phyloP scores from a whole-genome alignment of 192 early-diverging fungal genomes.

The Pilaira anomala region DNA sequence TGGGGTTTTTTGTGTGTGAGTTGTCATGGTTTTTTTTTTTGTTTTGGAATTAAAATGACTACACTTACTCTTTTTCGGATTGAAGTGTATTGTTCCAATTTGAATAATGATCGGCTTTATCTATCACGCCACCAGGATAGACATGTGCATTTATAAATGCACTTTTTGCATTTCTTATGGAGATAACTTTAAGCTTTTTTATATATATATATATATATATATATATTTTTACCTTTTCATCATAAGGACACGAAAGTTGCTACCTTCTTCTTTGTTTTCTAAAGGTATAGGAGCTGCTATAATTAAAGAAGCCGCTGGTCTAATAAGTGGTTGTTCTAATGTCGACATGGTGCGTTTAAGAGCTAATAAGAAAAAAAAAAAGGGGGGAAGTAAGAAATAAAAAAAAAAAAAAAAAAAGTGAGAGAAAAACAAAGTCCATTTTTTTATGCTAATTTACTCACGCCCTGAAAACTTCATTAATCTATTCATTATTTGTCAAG shows the following conservation, averaged over 20 bases:
- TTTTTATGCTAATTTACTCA: background rate
- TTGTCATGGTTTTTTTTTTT: background rate
- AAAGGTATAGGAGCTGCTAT: constrained; percentile 6
- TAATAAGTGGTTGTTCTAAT: background rate
- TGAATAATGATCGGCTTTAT: constrained; percentile 22
- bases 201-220: background rate
- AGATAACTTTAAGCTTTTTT: background rate
- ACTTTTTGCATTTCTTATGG: constrained; percentile 32
- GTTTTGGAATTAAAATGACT: constrained; percentile 10
- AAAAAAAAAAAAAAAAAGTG: background rate
- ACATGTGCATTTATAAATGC: constrained; percentile 50
- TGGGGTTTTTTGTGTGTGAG: background rate
- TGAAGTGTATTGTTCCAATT: constrained; percentile 21
- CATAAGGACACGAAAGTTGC: constrained; percentile 12
- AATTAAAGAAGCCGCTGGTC: constrained; percentile 13
- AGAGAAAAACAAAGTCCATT: background rate
- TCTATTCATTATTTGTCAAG: background rate
- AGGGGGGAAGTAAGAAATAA: background rate
- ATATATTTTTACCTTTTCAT: constrained; percentile 3
- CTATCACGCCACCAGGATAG: constrained; percentile 44
- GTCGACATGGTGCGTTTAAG: constrained; percentile 8
- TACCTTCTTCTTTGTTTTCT: background rate
- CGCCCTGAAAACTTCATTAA: background rate
- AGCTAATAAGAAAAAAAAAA: background rate
- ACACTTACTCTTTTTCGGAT: constrained; percentile 26